Conservation (phyloP, 129 eudicot species). For the Smallanthus sonchifolius region DNA sequence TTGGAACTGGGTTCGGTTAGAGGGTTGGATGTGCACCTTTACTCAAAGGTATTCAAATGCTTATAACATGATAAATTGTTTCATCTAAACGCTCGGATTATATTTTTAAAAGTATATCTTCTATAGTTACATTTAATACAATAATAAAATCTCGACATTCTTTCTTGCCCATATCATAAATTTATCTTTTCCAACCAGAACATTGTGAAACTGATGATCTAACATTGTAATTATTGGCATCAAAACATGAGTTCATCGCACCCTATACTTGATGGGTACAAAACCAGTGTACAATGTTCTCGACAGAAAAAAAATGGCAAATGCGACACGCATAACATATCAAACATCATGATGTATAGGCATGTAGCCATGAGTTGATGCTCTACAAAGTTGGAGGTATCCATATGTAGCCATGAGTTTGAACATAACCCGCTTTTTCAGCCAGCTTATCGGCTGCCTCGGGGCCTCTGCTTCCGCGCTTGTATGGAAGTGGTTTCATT, state of each 20-base stretch:
- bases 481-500: slow-evolving; percentile 69
- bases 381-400: slow-evolving; percentile 54
- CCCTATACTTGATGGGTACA: not conserved
- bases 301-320: not conserved
- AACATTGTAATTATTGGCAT: not conserved
- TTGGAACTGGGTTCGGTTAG: too few relatives aligned
- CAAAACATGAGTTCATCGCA: not conserved
- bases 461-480: slow-evolving; percentile 90
- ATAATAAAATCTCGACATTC: too few relatives aligned
- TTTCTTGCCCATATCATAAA: too few relatives aligned
- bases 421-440: slow-evolving; percentile 73
- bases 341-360: not conserved
- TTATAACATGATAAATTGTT: too few relatives aligned
- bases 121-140: too few relatives aligned
- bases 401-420: slow-evolving; percentile 94
- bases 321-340: not conserved
- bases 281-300: not conserved
- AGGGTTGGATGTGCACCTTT: too few relatives aligned
- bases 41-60: too few relatives aligned
- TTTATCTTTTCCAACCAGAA: not conserved
- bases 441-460: slow-evolving; percentile 74
- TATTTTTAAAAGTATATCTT: too few relatives aligned
- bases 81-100: too few relatives aligned
- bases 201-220: not conserved
- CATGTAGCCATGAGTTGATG: too few relatives aligned